A percentile compares a stretch with the other conserved stretches of the same genome.
These are phyloP conservation scores for Arabis alpina DNA, from an alignment of 345 rosid species.

Conservation along the genomic window DNA sequence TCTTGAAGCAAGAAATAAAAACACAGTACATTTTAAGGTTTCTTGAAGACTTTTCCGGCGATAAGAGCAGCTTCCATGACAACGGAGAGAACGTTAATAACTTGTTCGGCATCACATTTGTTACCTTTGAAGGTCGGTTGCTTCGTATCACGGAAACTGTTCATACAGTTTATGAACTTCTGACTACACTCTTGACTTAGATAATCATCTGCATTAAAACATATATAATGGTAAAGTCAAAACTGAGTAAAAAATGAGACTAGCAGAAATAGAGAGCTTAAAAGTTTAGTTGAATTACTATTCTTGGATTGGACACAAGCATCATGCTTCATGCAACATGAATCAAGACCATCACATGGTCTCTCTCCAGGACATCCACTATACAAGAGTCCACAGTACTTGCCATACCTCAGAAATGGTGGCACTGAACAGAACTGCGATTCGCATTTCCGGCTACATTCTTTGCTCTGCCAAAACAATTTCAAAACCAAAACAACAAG, in stretches of 20 bases:
- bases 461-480: conserved; percentile 57
- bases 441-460: conserved; percentile 85
- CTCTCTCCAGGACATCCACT: conserved; percentile 93
- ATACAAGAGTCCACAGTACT: conserved; percentile 85
- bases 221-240: conserved; percentile 2
- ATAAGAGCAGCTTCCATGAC: conserved; percentile 91
- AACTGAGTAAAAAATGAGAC: not conserved
- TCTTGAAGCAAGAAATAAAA: too few relatives aligned
- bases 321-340: conserved; percentile 96
- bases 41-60: conserved; percentile 80
- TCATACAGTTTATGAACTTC: conserved; percentile 72
- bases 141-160: conserved; percentile 50
- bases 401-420: conserved; percentile 87
- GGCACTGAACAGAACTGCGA: conserved; percentile 90
- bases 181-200: conserved; percentile 90
- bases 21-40: conserved; percentile 51
- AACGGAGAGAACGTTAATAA: conserved; percentile 61
- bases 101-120: conserved; percentile 60
- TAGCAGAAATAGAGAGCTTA: not conserved
- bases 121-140: conserved; percentile 69
- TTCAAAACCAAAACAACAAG: not conserved
- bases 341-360: conserved; percentile 94
- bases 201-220: conserved; percentile 80
- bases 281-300: conserved; percentile 60
- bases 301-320: conserved; percentile 76